These are phyloP conservation scores for Wickerhamiella bombiphila DNA, from an alignment of 805 yeast genomes.

Conservation along the genomic window DNA sequence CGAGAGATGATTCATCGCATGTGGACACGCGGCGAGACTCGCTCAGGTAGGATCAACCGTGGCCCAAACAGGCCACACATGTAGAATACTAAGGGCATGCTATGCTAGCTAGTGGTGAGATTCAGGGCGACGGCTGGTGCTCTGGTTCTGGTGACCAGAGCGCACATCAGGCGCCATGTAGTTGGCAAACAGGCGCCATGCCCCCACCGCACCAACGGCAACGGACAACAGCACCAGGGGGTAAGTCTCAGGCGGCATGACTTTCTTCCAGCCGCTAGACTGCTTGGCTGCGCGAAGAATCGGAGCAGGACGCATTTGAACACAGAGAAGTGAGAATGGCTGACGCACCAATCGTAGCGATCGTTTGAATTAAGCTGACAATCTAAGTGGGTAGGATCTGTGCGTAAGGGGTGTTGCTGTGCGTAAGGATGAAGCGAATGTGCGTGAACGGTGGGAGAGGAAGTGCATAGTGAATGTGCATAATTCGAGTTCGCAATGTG, in stretches of 20 bases:
- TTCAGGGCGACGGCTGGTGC: slow-evolving; percentile 16
- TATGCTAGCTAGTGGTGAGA: slow-evolving; percentile 10
- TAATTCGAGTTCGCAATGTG: too few relatives aligned
- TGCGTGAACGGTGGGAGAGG: too few relatives aligned
- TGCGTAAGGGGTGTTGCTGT: too few relatives aligned
- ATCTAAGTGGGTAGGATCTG: too few relatives aligned
- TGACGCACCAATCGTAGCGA: background rate
- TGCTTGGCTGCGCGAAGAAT: slow-evolving; percentile 14
- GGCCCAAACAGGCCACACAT: too few relatives aligned
- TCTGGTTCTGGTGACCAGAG: slow-evolving; percentile 16
- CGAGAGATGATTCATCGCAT: too few relatives aligned
- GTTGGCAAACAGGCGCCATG: slow-evolving; percentile 15
- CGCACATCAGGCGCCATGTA: slow-evolving; percentile 16
- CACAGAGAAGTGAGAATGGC: background rate
- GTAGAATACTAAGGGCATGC: too few relatives aligned
- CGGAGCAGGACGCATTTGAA: slow-evolving; percentile 17
- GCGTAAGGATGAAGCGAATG: too few relatives aligned
- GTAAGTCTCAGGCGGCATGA: slow-evolving; percentile 16
- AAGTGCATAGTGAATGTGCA: too few relatives aligned
- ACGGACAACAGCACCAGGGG: slow-evolving; percentile 16
- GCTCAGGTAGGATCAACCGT: too few relatives aligned
- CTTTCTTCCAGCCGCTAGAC: background rate
- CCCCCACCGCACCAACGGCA: slow-evolving; percentile 12
- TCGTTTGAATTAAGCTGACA: too few relatives aligned
- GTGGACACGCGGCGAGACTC: too few relatives aligned